Conservation (phyloP, 2,329 filamentous ascomycete species). For the Diaporthe caulivora region DNA sequence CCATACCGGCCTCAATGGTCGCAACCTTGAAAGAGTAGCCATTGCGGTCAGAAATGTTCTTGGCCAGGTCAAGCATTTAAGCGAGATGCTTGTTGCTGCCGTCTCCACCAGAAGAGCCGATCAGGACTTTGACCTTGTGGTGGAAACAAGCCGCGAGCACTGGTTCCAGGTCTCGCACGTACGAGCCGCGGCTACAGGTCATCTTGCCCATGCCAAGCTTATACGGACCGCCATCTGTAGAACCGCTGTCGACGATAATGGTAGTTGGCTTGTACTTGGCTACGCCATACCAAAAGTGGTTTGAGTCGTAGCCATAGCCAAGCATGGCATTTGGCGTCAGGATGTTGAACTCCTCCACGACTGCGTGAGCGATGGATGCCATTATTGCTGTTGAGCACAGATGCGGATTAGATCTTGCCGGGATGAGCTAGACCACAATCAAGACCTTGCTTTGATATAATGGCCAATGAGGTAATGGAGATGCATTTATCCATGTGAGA, state of each 20-base stretch:
- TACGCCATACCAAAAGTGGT: conserved; percentile 32
- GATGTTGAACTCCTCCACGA: conserved; percentile 34
- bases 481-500: too few species aligned
- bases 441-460: not conserved
- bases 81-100: conserved; percentile 52
- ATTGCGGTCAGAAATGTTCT: not conserved
- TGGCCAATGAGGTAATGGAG: not conserved
- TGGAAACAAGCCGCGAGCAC: conserved; percentile 40
- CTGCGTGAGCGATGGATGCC: not conserved
- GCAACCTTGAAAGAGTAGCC: not conserved
- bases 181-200: conserved; percentile 35
- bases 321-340: conserved; percentile 46
- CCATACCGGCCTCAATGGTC: conserved; percentile 6
- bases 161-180: conserved; percentile 39
- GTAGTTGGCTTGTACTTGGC: conserved; percentile 32
- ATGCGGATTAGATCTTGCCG: not conserved
- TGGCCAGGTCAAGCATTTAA: conserved; percentile 1
- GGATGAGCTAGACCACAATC: not conserved
- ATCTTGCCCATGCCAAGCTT: conserved; percentile 42
- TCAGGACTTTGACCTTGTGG: conserved; percentile 40
- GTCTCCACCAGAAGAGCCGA: conserved; percentile 56
- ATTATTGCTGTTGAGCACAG: not conserved
- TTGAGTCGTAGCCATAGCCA: conserved; percentile 44
- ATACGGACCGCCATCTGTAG: conserved; percentile 44
- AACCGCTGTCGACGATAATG: conserved; percentile 45